A percentile compares a stretch with the other conserved stretches of the same genome.
Evolutionary conservation across 2,329 filamentous ascomycete species (phyloP).

Genomic region (Trichophyton benhamiae): DNA sequence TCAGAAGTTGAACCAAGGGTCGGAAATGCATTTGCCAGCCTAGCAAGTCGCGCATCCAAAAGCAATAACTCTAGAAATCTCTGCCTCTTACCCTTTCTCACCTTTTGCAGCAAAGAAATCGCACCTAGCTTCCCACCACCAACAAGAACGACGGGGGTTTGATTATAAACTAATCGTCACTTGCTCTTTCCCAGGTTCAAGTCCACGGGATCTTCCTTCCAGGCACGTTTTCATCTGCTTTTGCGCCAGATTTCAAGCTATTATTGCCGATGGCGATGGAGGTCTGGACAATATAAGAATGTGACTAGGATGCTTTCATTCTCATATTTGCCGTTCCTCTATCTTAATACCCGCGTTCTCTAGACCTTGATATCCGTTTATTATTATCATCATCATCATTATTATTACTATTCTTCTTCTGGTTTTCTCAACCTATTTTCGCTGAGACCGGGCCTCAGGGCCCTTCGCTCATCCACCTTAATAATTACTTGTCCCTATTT

Average conservation of each 20-base stretch:
- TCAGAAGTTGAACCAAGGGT: not conserved
- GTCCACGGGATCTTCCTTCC: slow-evolving; percentile 1
- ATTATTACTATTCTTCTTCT: not conserved
- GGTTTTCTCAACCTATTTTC: not conserved
- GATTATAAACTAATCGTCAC: not conserved
- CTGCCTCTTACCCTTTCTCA: not conserved
- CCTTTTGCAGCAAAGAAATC: not conserved
- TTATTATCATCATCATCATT: too few relatives aligned
- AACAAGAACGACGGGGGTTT: not conserved
- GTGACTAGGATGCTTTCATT: not conserved
- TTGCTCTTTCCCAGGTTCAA: not conserved
- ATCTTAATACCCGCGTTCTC: too few relatives aligned
- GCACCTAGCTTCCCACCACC: not conserved
- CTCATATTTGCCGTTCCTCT: not conserved
- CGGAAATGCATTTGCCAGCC: not conserved
- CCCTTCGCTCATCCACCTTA: not conserved
- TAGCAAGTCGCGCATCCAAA: not conserved
- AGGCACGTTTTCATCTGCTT: not conserved
- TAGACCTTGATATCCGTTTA: too few relatives aligned
- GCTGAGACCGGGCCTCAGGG: too few relatives aligned
- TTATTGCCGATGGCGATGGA: not conserved
- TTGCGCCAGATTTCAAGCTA: not conserved
- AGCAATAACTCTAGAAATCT: not conserved
- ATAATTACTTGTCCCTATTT: not conserved
- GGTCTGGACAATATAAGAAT: not conserved